A percentile compares a stretch with the other conserved stretches of the same genome.
These are phyloP conservation scores for Arthrinium puccinioides DNA, from an alignment of 2,329 filamentous ascomycete species.

Conservation along the genomic window DNA sequence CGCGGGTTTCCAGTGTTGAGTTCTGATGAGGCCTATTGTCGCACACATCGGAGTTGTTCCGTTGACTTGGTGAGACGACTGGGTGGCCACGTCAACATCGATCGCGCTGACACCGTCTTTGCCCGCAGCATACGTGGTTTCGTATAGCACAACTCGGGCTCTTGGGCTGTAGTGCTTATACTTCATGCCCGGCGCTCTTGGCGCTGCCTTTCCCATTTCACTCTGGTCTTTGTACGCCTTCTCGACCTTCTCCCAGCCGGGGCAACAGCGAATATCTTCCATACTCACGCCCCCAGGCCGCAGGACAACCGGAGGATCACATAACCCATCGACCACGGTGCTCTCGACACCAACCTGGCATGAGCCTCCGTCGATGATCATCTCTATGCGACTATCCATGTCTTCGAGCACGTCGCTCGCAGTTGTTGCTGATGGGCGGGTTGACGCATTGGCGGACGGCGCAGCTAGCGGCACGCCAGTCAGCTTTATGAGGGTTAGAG, in stretches of 20 bases:
- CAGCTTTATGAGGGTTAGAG: constrained; percentile 76
- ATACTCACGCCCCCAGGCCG: constrained; percentile 82
- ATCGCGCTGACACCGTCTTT: constrained; percentile 26
- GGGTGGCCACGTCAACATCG: constrained; percentile 20
- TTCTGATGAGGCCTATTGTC: constrained; percentile 48
- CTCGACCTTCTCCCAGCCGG: constrained; percentile 73
- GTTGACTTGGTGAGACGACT: constrained; percentile 10
- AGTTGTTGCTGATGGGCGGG: constrained; percentile 83
- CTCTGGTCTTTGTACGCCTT: constrained; percentile 74
- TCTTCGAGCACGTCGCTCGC: constrained; percentile 87
- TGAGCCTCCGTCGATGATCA: constrained; percentile 82
- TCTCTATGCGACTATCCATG: constrained; percentile 69
- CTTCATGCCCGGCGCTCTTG: constrained; percentile 94
- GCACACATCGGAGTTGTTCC: constrained; percentile 6
- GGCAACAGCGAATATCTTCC: constrained; percentile 64
- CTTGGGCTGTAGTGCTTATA: constrained; percentile 96
- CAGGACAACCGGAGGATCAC: constrained; percentile 71
- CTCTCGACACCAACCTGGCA: constrained; percentile 91
- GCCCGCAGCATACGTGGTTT: constrained; percentile 38
- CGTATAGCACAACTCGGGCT: constrained; percentile 78
- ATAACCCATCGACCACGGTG: constrained; percentile 90
- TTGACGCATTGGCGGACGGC: constrained; percentile 91
- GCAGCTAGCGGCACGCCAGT: constrained; percentile 76
- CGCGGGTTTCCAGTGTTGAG: constrained; percentile 41
- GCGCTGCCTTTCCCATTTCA: constrained; percentile 56